phyloP scores from a whole-genome alignment of 2,329 filamentous ascomycete genomes.

The Ceratocystis cubensis region DNA sequence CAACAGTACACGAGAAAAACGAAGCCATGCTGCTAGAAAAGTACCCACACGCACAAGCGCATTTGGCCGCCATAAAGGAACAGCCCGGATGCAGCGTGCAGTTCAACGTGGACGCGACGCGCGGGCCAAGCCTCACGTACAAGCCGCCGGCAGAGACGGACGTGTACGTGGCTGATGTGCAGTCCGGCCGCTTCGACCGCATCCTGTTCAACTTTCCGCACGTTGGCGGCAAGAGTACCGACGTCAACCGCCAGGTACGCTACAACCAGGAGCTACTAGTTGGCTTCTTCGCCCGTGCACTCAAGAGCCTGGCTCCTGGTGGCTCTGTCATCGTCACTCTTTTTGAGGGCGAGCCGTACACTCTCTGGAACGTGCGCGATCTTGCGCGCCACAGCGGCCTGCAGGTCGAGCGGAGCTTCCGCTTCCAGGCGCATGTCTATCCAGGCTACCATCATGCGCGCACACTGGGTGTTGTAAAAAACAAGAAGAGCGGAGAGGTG shows the following conservation, averaged over 20 bases:
- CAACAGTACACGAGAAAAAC: conserved; percentile 53
- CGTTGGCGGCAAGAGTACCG: conserved; percentile 79
- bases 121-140: conserved; percentile 38
- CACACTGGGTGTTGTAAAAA: conserved; percentile 54
- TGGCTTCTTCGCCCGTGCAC: conserved; percentile 48
- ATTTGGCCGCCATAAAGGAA: conserved; percentile 40
- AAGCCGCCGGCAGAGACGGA: conserved; percentile 26
- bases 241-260: conserved; percentile 88
- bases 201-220: conserved; percentile 97
- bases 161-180: conserved; percentile 10
- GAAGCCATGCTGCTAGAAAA: conserved; percentile 51
- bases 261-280: conserved; percentile 75
- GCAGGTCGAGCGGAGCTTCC: conserved; percentile 56
- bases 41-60: conserved; percentile 56
- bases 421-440: conserved; percentile 54
- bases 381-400: conserved; percentile 66
- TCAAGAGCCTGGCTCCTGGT: conserved; percentile 34
- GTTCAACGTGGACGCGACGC: conserved; percentile 56
- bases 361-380: conserved; percentile 87
- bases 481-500: conserved; percentile 33
- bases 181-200: conserved; percentile 49
- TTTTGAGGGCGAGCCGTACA: conserved; percentile 90
- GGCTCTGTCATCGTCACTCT: conserved; percentile 67
- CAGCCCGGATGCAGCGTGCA: conserved; percentile 33
- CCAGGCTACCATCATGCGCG: conserved; percentile 62